These are phyloP conservation scores for Eimeria nieschulzi DNA, from an alignment of 169 alveolate species.

Conservation along the genomic window DNA sequence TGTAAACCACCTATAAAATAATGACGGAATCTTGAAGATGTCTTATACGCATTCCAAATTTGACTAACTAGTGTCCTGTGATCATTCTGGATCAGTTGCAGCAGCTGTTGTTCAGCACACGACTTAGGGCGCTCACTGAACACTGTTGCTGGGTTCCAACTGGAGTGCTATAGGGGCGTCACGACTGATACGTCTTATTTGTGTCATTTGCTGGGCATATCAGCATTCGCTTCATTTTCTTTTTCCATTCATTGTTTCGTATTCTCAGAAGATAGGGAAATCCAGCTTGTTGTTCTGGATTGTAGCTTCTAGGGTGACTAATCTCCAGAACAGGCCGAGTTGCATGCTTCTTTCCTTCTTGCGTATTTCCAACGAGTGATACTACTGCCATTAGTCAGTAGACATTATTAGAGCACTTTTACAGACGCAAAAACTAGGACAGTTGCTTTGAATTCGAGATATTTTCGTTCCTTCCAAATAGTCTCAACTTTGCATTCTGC, in stretches of 20 bases:
- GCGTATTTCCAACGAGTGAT: background rate
- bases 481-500: too few species aligned
- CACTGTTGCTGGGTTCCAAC: background rate
- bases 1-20: background rate
- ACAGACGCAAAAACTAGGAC: too few species aligned
- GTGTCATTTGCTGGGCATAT: background rate
- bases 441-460: too few species aligned
- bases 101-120: background rate
- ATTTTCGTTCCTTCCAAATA: too few species aligned
- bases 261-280: background rate
- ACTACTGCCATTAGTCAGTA: too few species aligned
- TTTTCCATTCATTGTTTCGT: background rate
- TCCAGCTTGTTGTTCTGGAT: background rate
- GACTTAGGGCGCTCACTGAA: background rate
- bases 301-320: background rate
- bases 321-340: background rate
- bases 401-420: too few species aligned
- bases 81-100: background rate
- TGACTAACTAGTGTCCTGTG: background rate
- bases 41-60: background rate
- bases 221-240: background rate
- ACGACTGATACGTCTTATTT: background rate
- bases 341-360: slow-evolving; percentile 4
- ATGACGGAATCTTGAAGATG: background rate
- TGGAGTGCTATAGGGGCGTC: background rate